A percentile compares a stretch with the other conserved stretches of the same genome.
Evolutionary conservation across 2,329 filamentous ascomycete species (phyloP).

Genomic region (Penicillium sp.): DNA sequence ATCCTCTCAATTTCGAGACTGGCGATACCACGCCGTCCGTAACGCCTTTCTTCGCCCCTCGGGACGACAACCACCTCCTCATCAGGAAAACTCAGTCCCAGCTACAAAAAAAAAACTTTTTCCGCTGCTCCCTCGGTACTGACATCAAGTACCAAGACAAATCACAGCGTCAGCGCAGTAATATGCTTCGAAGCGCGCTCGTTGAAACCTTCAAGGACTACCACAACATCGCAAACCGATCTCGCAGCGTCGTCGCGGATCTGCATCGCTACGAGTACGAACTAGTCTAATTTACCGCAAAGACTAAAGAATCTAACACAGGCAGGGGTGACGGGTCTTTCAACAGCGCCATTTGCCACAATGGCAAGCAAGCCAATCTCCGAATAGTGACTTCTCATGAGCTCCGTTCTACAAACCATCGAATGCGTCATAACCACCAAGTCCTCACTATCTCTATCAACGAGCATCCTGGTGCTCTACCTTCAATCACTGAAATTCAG

Average conservation of each 20-base stretch:
- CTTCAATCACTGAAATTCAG: slow-evolving; percentile 1
- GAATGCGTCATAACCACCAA: neutral
- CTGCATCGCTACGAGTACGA: neutral
- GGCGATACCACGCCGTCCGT: neutral
- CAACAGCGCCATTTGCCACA: neutral
- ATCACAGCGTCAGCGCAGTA: neutral
- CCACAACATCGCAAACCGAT: neutral
- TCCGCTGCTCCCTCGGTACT: neutral
- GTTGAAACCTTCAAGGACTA: neutral
- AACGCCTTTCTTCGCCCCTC: slow-evolving; percentile 1
- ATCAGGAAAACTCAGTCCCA: neutral
- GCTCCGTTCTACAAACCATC: neutral
- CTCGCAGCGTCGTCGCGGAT: neutral
- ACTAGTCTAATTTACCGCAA: too few relatives aligned
- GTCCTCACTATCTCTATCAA: neutral
- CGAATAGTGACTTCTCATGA: neutral
- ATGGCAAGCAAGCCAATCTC: neutral
- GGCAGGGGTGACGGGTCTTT: neutral
- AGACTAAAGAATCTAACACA: neutral
- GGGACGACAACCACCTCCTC: neutral
- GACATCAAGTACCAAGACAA: neutral
- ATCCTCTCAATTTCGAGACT: slow-evolving; percentile 1
- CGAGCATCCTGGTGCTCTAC: neutral
- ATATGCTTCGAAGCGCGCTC: neutral
- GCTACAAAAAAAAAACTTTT: neutral